Percentiles rank a stretch among this genome's conserved stretches.
phyloP scores from a whole-genome alignment of 2,329 filamentous ascomycete genomes.

The Calycina herbarum region DNA sequence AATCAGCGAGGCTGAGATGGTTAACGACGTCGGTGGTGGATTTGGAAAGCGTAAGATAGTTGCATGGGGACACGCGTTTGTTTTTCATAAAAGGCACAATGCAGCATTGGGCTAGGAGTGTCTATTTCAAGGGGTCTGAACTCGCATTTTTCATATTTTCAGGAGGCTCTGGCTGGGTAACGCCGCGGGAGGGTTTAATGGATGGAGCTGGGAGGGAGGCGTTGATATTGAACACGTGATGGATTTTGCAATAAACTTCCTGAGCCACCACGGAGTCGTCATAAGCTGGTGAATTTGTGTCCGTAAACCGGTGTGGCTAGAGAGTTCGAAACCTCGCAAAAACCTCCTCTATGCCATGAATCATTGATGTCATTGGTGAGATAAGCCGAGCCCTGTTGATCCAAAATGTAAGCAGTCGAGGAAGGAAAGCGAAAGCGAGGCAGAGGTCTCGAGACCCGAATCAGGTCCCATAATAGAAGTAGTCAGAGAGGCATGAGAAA shows the following conservation, averaged over 20 bases:
- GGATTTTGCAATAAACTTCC: not conserved
- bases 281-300: not conserved
- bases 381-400: not conserved
- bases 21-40: constrained; percentile 4
- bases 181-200: constrained; percentile 8
- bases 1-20: not conserved
- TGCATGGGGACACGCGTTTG: constrained; percentile 11
- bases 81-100: constrained; percentile 14
- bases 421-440: not conserved
- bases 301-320: not conserved
- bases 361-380: constrained; percentile 5
- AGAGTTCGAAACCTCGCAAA: not conserved
- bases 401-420: not conserved
- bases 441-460: not conserved
- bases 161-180: constrained; percentile 1
- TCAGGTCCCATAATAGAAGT: constrained; percentile 1
- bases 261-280: constrained; percentile 1
- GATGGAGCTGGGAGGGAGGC: not conserved
- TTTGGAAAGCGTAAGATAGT: constrained; percentile 30
- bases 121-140: not conserved
- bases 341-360: not conserved
- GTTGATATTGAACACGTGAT: constrained; percentile 5
- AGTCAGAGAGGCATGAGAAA: not conserved
- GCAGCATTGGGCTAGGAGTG: not conserved
- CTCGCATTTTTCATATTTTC: constrained; percentile 5